Evolutionary conservation across 441 rosid species (phyloP).

Genomic region (Isatis lusitanica): DNA sequence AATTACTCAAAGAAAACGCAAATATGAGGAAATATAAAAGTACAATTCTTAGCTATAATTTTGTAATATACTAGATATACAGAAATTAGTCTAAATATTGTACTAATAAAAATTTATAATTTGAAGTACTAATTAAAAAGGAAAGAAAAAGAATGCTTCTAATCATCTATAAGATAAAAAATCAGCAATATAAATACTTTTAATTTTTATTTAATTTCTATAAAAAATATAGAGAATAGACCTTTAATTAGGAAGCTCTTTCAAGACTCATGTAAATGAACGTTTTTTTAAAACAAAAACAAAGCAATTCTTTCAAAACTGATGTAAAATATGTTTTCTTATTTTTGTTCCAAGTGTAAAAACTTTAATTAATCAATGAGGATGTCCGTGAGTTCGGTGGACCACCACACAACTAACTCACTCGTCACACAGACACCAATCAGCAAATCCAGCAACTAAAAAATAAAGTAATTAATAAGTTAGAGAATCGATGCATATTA

Average conservation of each 20-base stretch:
- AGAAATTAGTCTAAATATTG: neutral
- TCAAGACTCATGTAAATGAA: neutral
- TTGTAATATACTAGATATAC: neutral
- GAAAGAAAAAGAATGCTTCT: neutral
- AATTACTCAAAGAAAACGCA: neutral
- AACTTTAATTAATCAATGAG: neutral
- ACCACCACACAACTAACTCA: slow-evolving; percentile 24
- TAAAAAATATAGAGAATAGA: neutral
- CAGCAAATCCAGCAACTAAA: slow-evolving; percentile 14
- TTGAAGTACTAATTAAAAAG: neutral
- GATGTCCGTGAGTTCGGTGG: slow-evolving; percentile 33
- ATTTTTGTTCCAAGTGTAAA: neutral
- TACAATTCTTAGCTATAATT: neutral
- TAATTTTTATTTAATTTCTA: neutral
- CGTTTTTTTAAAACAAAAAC: neutral
- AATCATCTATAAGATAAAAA: neutral
- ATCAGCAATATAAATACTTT: too few species aligned
- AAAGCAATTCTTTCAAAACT: neutral
- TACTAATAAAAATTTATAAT: neutral
- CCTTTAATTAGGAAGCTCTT: neutral
- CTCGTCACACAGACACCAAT: neutral
- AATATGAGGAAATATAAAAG: neutral
- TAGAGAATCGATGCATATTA: slow-evolving; percentile 6
- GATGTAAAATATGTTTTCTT: neutral
- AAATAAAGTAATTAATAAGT: neutral